Percentiles rank a stretch among this genome's conserved stretches.
Evolutionary conservation across 108 stramenopile species (phyloP).

Genomic region (Ochromonas danica): DNA sequence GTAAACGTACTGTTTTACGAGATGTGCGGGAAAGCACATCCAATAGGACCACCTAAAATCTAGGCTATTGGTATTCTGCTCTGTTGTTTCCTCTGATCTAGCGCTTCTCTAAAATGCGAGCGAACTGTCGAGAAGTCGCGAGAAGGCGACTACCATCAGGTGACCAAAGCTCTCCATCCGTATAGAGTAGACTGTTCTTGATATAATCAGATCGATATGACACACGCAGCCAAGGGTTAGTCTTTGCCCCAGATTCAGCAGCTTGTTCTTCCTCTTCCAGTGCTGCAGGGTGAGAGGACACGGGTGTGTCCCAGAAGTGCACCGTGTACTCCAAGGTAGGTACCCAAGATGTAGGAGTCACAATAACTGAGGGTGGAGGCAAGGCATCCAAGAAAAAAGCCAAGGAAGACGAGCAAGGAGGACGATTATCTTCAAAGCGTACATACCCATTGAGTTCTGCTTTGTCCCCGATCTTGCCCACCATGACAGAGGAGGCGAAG

Average conservation of each 20-base stretch:
- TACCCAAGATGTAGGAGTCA: not conserved
- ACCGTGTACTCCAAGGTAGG: not conserved
- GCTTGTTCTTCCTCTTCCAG: not conserved
- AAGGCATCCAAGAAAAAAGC: not conserved
- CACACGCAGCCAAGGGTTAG: not conserved
- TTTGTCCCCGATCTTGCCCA: not conserved
- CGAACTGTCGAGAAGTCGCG: not conserved
- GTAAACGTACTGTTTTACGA: too few relatives aligned
- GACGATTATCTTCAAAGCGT: not conserved
- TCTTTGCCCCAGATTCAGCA: not conserved
- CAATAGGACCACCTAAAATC: too few relatives aligned
- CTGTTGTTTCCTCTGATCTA: too few relatives aligned
- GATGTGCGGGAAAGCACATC: too few relatives aligned
- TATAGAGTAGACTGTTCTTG: not conserved
- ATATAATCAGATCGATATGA: not conserved
- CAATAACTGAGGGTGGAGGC: not conserved
- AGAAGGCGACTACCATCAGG: not conserved
- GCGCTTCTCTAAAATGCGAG: too few relatives aligned
- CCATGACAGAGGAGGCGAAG: not conserved
- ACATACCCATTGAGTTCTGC: not conserved
- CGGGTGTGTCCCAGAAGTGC: not conserved
- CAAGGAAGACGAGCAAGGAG: not conserved
- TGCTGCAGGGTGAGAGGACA: not conserved
- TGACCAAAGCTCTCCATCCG: not conserved
- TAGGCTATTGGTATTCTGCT: too few relatives aligned